phyloP scores from a whole-genome alignment of 441 rosid genomes.

The Croton laevigatus region DNA sequence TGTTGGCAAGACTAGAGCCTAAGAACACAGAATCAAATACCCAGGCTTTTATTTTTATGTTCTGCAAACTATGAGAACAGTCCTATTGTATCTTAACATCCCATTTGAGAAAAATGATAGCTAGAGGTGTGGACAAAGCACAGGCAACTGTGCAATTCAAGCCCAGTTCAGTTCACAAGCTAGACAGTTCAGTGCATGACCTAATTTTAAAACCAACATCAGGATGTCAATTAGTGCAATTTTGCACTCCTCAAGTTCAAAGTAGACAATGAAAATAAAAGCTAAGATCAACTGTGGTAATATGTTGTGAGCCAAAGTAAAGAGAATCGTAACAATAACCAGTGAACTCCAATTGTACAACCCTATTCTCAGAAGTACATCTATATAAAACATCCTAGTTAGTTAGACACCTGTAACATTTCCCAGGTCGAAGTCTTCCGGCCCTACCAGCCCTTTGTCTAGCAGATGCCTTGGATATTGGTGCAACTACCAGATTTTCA shows the following conservation, averaged over 20 bases:
- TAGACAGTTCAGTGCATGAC: not conserved
- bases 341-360: conserved; percentile 1
- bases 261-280: not conserved
- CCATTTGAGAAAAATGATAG: not conserved
- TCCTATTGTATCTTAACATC: not conserved
- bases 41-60: not conserved
- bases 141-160: not conserved
- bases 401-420: conserved; percentile 75
- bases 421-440: conserved; percentile 97
- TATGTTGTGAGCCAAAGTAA: not conserved
- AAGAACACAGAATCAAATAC: not conserved
- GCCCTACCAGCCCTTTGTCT: conserved; percentile 99
- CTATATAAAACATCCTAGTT: not conserved
- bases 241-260: too few relatives aligned
- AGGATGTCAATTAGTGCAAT: not conserved
- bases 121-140: not conserved
- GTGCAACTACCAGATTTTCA: conserved; percentile 90
- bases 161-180: not conserved
- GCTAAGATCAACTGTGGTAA: not conserved
- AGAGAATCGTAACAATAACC: not conserved
- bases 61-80: not conserved
- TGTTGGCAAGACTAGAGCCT: not conserved
- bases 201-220: conserved; percentile 1
- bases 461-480: conserved; percentile 98
- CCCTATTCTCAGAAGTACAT: not conserved